A percentile compares a stretch with the other conserved stretches of the same genome.
phyloP scores from a whole-genome alignment of 306 rosid species.

The Prinsepia uniflora region DNA sequence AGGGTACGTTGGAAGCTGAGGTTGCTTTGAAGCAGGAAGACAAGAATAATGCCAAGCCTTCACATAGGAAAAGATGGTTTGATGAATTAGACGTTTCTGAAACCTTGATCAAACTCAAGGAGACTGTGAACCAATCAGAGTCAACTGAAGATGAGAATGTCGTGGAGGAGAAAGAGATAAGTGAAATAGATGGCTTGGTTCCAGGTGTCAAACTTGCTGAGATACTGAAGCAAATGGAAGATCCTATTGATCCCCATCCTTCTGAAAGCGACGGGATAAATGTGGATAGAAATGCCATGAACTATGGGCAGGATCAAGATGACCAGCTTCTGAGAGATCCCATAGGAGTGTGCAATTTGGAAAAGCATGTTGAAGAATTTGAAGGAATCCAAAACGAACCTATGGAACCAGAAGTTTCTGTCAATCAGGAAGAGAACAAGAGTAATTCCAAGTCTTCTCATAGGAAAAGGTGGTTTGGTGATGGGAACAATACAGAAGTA shows the following conservation, averaged over 20 bases:
- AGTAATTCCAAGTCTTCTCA: conserved; percentile 28
- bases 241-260: conserved; percentile 22
- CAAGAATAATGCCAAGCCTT: conserved; percentile 31
- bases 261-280: conserved; percentile 25
- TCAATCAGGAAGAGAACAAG: conserved; percentile 34
- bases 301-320: conserved; percentile 32
- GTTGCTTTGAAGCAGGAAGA: conserved; percentile 35
- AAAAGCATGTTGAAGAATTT: conserved; percentile 37
- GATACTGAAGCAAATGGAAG: conserved; percentile 34
- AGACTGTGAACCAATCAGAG: conserved; percentile 30
- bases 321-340: conserved; percentile 31
- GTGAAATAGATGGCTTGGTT: conserved; percentile 39
- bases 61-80: conserved; percentile 38
- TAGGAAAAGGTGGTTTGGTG: conserved; percentile 38
- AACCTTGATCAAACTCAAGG: conserved; percentile 38
- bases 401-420: conserved; percentile 35
- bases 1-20: conserved; percentile 34
- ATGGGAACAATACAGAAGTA: conserved; percentile 24
- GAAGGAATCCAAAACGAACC: conserved; percentile 24
- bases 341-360: conserved; percentile 32
- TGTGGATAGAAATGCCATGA: conserved; percentile 26
- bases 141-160: conserved; percentile 35
- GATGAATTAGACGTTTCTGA: conserved; percentile 38
- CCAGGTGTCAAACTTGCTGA: conserved; percentile 35
- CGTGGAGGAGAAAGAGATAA: conserved; percentile 34